phyloP scores from a whole-genome alignment of 257 asterid species.

The Ophiorrhiza pumila region DNA sequence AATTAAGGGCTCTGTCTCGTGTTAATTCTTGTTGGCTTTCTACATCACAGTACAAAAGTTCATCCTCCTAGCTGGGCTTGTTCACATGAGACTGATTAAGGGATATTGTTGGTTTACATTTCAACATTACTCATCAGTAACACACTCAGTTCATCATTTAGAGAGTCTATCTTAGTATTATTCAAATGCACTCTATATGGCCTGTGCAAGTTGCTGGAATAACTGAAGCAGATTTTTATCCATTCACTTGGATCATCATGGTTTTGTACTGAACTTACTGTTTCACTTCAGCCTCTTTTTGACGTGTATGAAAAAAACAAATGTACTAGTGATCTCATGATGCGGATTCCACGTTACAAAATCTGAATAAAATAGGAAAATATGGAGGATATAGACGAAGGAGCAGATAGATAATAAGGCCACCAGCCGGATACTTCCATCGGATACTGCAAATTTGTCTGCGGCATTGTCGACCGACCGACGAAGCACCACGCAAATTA shows the following conservation, averaged over 20 bases:
- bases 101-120: too few species aligned
- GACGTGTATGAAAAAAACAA: not conserved
- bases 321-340: not conserved
- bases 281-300: too few species aligned
- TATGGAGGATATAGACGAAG: not conserved
- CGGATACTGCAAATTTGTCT: not conserved
- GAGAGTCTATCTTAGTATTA: too few species aligned
- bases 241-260: too few species aligned
- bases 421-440: constrained; percentile 12
- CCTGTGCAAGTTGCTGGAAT: too few species aligned
- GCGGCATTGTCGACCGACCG: not conserved
- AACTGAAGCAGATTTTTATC: too few species aligned
- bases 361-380: not conserved
- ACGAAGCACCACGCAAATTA: not conserved
- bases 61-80: too few species aligned
- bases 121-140: too few species aligned
- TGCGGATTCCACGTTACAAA: not conserved
- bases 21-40: not conserved
- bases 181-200: too few species aligned
- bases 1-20: not conserved
- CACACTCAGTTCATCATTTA: too few species aligned
- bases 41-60: not conserved
- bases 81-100: too few species aligned
- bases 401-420: not conserved
- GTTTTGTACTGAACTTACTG: too few species aligned